Evolutionary conservation across 352 stramenopile species (phyloP).

Genomic region (Globisporangium radiosum): DNA sequence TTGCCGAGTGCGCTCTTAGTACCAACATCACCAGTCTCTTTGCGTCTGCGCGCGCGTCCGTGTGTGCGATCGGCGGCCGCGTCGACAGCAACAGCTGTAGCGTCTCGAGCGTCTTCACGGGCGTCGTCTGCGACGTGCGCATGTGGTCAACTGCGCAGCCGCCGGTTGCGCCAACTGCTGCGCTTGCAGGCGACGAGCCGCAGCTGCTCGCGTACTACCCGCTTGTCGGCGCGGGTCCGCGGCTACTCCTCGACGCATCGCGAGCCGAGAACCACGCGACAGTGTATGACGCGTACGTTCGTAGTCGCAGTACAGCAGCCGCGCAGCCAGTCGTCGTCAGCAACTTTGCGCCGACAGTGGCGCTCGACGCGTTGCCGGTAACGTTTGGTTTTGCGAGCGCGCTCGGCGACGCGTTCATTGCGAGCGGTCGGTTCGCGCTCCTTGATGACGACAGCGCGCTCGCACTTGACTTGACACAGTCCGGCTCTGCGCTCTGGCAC

Average conservation of each 20-base stretch:
- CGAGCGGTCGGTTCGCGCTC: slow-evolving; percentile 34
- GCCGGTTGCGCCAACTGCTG: slow-evolving; percentile 5
- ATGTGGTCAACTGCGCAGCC: slow-evolving; percentile 42
- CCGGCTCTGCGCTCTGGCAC: slow-evolving; percentile 46
- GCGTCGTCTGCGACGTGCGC: slow-evolving; percentile 59
- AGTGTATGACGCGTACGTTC: slow-evolving; percentile 32
- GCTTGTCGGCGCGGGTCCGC: slow-evolving; percentile 52
- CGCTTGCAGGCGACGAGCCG: slow-evolving; percentile 29
- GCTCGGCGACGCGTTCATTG: slow-evolving; percentile 32
- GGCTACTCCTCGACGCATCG: slow-evolving; percentile 63
- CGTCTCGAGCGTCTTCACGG: slow-evolving; percentile 40
- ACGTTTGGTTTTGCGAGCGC: slow-evolving; percentile 32
- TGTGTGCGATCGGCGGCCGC: slow-evolving; percentile 44
- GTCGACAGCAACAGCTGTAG: slow-evolving; percentile 22
- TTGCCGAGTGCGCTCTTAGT: slow-evolving; percentile 17
- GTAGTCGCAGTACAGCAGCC: not conserved
- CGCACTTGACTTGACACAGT: slow-evolving; percentile 17
- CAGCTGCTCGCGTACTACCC: slow-evolving; percentile 71
- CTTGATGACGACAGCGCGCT: slow-evolving; percentile 17
- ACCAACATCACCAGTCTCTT: not conserved
- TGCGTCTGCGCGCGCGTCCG: slow-evolving; percentile 21
- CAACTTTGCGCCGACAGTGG: slow-evolving; percentile 23
- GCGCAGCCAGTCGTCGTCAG: slow-evolving; percentile 3
- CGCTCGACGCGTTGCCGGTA: slow-evolving; percentile 29
- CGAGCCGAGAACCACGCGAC: slow-evolving; percentile 70